Base-by-base conservation (phyloP, 345 rosid genomes). In the Gossypium australe region DNA sequence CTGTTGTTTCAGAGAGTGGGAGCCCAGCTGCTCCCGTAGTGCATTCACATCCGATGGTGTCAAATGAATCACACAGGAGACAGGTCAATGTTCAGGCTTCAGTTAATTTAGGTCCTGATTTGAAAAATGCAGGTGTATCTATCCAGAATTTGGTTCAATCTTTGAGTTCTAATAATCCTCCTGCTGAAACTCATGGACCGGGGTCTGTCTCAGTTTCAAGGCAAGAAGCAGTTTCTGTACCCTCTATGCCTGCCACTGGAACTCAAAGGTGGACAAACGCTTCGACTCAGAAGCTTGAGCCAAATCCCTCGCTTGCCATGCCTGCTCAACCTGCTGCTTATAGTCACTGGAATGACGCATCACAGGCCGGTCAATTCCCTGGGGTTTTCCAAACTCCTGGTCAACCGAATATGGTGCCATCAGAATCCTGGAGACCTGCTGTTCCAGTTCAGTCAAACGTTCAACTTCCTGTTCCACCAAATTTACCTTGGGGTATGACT, bases 391-490 rank as follows among this genome's bases (percentile, higher is more conserved):
- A 85, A 11, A 74, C 82, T 17, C 83, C 82, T 29, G 85, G 78
- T 49, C 82, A 84, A 58, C 75, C 79, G 3, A 80, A 74, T 69
- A 78, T 86, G 81, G 79, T 78, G 12, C 52, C 88, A 63, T 85
- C 91, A 66, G 90, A 88, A 81, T 61, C 87, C 20, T 94, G 94
- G 93, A 87, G 91, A 81, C 87, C 86, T 62, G 80, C 83, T 12
- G 76, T 81, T 67, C 72, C 85, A 20, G 81, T 65, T 52, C 91
- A 87, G 73, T 70, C 87, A 14, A 83, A 80, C 43, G 44, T 62
- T 55, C 88, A 82, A 69, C 80, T 84, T 63, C 71, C 81, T 64
- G 78, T 78, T 62, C 85, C 79, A 11, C 75, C 87, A 55, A 82
- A 80, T 71, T 22, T 67, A 64, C 81, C 80, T 25, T 92, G 93